A percentile compares a stretch with the other conserved stretches of the same genome.
phyloP scores from a whole-genome alignment of 495 filamentous ascomycete genomes.

The Elaphomyces granulatus region DNA sequence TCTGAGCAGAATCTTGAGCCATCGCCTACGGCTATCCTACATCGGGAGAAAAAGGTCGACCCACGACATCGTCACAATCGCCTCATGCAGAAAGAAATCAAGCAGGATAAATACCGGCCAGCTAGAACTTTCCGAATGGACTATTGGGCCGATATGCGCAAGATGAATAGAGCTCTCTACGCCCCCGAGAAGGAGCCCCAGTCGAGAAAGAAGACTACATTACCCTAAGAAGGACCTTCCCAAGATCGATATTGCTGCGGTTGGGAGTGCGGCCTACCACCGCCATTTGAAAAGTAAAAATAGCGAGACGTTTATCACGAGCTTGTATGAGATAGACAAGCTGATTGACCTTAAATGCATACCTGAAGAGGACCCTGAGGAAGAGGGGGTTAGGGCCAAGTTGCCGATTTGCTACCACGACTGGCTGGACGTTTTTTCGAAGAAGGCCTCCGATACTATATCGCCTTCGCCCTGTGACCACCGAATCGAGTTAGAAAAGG shows the following conservation, averaged over 20 bases:
- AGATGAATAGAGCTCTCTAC: no score
- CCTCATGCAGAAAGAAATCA: no score
- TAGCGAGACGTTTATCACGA: neutral
- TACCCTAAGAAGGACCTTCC: no score
- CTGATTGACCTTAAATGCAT: neutral
- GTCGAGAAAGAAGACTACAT: no score
- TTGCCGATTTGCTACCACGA: conserved; percentile 1
- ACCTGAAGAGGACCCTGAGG: neutral
- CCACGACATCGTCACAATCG: no score
- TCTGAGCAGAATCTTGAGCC: no score
- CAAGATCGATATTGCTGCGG: neutral
- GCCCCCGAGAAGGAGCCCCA: no score
- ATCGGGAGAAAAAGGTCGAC: no score
- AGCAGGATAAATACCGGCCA: no score
- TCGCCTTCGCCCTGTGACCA: conserved; percentile 3
- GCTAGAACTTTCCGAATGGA: no score
- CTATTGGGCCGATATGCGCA: no score
- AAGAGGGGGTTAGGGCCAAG: neutral
- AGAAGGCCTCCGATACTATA: conserved; percentile 1
- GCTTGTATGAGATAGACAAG: conserved; percentile 1
- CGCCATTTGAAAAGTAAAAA: neutral
- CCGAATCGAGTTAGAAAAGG: conserved; percentile 3
- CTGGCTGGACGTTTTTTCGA: neutral
- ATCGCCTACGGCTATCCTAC: no score
- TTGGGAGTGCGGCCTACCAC: neutral